A percentile compares a stretch with the other conserved stretches of the same genome.
Evolutionary conservation across 1,284 basidiomycete genomes (phyloP).

Genomic region (Cryptococcus sp.): DNA sequence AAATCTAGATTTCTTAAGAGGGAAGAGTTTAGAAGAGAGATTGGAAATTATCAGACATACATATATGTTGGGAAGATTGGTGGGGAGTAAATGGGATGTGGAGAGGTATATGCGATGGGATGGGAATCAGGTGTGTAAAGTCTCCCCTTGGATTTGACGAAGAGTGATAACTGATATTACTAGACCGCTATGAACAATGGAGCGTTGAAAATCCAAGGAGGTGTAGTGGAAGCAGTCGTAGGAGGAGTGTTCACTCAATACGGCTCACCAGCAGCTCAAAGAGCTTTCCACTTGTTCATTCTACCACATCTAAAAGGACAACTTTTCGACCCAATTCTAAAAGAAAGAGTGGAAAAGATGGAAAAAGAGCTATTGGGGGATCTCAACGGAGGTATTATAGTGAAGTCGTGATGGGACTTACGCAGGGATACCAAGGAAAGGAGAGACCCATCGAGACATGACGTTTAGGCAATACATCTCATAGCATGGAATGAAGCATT

Average conservation of each 20-base stretch:
- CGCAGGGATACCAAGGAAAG: not conserved
- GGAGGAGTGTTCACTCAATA: constrained; percentile 41
- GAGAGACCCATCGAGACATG: not conserved
- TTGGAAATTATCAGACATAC: constrained; percentile 33
- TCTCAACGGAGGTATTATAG: constrained; percentile 11
- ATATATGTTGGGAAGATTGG: constrained; percentile 35
- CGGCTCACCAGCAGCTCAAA: constrained; percentile 44
- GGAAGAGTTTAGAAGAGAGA: constrained; percentile 25
- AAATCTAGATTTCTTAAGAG: constrained; percentile 25
- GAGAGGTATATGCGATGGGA: constrained; percentile 42
- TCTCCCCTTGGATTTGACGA: no score
- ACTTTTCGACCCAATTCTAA: constrained; percentile 34
- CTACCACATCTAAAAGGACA: constrained; percentile 35
- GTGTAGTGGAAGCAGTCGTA: constrained; percentile 39
- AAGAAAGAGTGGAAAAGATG: constrained; percentile 15
- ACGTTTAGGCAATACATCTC: not conserved
- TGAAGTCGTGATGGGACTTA: not conserved
- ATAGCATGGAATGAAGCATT: constrained; percentile 2
- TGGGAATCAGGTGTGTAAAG: constrained; percentile 36
- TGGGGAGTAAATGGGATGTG: constrained; percentile 37
- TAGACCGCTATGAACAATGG: not conserved
- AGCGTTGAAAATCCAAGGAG: constrained; percentile 29
- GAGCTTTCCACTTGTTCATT: constrained; percentile 42
- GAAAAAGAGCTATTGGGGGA: constrained; percentile 15
- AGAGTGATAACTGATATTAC: not conserved